Conservation (phyloP, 2,329 filamentous ascomycete genomes). For the Fusarium pseudonygamai region DNA sequence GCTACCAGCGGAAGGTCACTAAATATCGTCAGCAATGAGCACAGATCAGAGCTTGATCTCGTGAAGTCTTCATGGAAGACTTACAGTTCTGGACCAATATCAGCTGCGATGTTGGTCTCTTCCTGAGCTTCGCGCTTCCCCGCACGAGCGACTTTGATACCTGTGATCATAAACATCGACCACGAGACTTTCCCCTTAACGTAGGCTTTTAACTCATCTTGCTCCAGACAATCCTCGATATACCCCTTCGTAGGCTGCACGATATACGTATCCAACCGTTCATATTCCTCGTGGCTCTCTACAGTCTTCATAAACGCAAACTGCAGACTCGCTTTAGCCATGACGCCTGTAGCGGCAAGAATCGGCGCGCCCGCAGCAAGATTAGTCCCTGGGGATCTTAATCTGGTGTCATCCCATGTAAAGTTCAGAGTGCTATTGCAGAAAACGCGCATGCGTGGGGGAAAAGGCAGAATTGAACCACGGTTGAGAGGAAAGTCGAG, state of each 20-base stretch:
- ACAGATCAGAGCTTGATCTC: no score
- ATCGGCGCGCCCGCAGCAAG: background rate
- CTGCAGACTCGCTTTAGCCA: background rate
- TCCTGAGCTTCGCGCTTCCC: background rate
- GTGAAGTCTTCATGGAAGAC: no score
- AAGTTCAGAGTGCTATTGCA: accelerated
- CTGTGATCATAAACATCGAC: background rate
- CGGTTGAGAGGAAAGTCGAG: background rate
- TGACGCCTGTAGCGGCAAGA: accelerated
- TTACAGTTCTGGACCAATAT: background rate
- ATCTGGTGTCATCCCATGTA: background rate
- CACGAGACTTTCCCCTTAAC: background rate
- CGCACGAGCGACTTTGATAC: background rate
- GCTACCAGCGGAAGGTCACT: background rate
- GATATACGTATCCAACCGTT: background rate
- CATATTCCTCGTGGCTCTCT: background rate
- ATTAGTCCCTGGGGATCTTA: accelerated
- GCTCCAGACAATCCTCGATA: background rate
- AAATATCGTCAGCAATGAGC: background rate
- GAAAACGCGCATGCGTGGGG: background rate
- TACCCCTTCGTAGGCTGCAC: background rate
- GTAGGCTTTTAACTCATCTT: accelerated
- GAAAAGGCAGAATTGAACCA: background rate
- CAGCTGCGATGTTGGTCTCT: accelerated
- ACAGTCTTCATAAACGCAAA: background rate